A percentile compares a stretch with the other conserved stretches of the same genome.
These are phyloP conservation scores for Fusarium decemcellulare DNA, from an alignment of 2,329 filamentous ascomycete genomes.

Conservation along the genomic window DNA sequence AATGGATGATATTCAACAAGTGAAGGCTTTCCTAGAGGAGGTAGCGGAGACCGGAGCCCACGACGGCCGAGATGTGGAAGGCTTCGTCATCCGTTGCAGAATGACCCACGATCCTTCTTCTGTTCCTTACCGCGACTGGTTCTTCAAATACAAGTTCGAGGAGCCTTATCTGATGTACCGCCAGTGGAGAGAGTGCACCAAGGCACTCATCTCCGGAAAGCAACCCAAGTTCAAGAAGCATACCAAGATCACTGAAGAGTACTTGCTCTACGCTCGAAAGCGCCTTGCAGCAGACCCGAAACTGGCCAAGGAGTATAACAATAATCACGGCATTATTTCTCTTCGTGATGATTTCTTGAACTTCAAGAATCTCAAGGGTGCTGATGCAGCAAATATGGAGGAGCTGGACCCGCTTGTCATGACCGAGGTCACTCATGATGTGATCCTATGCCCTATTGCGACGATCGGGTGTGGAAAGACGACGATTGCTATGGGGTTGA, in stretches of 20 bases:
- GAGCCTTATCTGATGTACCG: constrained; percentile 99
- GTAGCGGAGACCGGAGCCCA: constrained; percentile 92
- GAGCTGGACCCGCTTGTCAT: constrained; percentile 62
- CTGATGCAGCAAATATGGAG: constrained; percentile 87
- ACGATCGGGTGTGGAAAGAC: constrained; percentile 98
- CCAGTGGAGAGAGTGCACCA: constrained; percentile 98
- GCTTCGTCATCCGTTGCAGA: constrained; percentile 95
- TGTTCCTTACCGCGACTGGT: constrained; percentile 87
- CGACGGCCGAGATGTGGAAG: constrained; percentile 93
- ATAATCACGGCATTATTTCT: constrained; percentile 95
- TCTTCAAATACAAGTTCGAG: constrained; percentile 99
- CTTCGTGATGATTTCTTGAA: constrained; percentile 90
- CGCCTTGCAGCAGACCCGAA: constrained; percentile 78
- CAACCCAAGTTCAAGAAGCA: constrained; percentile 89
- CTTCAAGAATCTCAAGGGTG: constrained; percentile 86
- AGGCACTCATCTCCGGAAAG: constrained; percentile 83
- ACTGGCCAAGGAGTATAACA: constrained; percentile 79
- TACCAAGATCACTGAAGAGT: constrained; percentile 89
- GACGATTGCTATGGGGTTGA: constrained; percentile 86
- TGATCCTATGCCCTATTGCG: constrained; percentile 91
- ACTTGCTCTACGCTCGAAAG: constrained; percentile 84
- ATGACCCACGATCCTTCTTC: constrained; percentile 66
- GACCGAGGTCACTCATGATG: constrained; percentile 72
- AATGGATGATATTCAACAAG: constrained; percentile 80
- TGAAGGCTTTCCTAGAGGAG: constrained; percentile 85